Evolutionary conservation across 495 filamentous ascomycete genomes (phyloP), one percentile per base, ranked within the genome.

Genomic region (Daldinia decipiens): DNA sequence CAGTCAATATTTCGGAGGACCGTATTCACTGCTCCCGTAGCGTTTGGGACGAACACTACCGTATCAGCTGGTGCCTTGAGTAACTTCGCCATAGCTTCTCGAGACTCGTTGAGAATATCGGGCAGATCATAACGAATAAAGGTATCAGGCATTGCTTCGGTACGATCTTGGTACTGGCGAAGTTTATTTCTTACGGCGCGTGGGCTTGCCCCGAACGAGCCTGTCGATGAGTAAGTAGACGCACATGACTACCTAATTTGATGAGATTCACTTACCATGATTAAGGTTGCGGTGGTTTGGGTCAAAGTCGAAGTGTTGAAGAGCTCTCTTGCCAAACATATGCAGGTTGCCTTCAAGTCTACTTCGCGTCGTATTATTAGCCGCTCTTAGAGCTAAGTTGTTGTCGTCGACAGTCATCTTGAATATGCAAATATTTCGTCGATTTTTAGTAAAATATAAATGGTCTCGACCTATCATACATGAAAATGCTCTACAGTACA

Each of bases 161-260:
- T 79, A 0, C 78, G 70, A 61, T 84, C 80, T 78, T 94, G 87
- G 72, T 86, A 89, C 34, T 78, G 56, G 36, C 83, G 85, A 19
- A 89, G 83, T n/a, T 81, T 82, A 5, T 84, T 74, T 38, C 84
- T 85, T 71, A 97, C 82, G 38, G 79, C 63, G 11, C 71, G 77
- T 12, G 94, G 93, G 72, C 89, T 88, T 11, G 92, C 87, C 17
- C 94, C 94, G 78, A 91, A 97, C 24, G 94, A 93, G 61, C 93
- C 92, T 82, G 21, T 24, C 9, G 0, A 2, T 50, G 53, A 32
- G 55, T 56, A 54, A 54, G 32, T 27, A 63, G 2, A 59, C 61
- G 6, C 8, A 6, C 59, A 17, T 4, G n/a, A 24, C 12, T 29
- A 32, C 2, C 4, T 27, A 27, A 56, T 24, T 45, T 21, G 40